These are phyloP conservation scores for Nakaseomyces sp. DNA, from an alignment of 1,139 yeast species.

Conservation along the genomic window DNA sequence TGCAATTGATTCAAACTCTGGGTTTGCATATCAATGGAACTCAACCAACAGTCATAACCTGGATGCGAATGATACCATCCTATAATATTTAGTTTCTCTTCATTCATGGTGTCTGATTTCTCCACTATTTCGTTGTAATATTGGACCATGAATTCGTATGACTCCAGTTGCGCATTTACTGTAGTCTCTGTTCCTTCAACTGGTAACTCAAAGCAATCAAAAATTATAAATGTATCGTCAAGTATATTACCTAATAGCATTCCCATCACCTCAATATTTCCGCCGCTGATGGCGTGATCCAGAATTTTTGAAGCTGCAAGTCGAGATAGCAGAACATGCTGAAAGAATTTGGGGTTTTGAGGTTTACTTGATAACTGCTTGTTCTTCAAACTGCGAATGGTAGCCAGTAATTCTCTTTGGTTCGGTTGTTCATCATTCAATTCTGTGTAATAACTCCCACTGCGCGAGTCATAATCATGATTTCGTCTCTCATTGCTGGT, in stretches of 20 bases:
- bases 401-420: not conserved
- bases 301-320: slow-evolving; percentile 74
- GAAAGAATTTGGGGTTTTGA: not conserved
- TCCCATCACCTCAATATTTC: slow-evolving; percentile 92
- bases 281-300: slow-evolving; percentile 77
- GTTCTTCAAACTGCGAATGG: not conserved
- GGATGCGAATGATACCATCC: slow-evolving; percentile 98
- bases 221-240: slow-evolving; percentile 52
- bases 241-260: slow-evolving; percentile 75
- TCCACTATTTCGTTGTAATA: slow-evolving; percentile 56
- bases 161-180: slow-evolving; percentile 90
- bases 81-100: slow-evolving; percentile 51
- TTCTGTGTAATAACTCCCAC: not conserved
- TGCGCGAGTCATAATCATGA: not conserved
- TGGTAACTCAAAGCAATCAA: slow-evolving; percentile 81
- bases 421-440: not conserved
- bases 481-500: not conserved
- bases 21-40: slow-evolving; percentile 84
- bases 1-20: slow-evolving; percentile 76
- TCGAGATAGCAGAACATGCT: slow-evolving; percentile 52
- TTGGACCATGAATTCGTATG: slow-evolving; percentile 89
- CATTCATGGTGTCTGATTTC: slow-evolving; percentile 30
- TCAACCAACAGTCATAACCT: slow-evolving; percentile 91
- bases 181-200: slow-evolving; percentile 95
- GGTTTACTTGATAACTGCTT: not conserved